Conservation (phyloP, 768 basidiomycete species). For the Hygrophoropsis aurantiaca region DNA sequence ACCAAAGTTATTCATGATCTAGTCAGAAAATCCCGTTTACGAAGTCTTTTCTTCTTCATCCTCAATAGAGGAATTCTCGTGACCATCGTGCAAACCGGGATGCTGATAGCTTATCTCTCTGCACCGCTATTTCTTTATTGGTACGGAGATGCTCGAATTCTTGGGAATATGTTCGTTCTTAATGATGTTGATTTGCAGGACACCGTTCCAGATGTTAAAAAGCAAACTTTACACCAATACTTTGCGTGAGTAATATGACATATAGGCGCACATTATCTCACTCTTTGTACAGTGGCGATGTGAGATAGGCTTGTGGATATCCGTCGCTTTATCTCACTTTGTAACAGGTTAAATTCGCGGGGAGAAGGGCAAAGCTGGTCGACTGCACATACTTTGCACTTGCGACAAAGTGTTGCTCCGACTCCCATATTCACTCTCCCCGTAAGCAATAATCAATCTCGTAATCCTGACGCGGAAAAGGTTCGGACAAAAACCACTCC, state of each 20-base stretch:
- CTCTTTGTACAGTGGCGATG: background rate
- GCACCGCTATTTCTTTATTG: background rate
- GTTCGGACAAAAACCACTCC: too few relatives aligned
- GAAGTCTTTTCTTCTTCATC: background rate
- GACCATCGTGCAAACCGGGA: background rate
- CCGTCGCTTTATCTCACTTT: background rate
- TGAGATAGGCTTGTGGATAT: background rate
- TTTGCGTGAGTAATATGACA: background rate
- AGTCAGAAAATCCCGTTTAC: background rate
- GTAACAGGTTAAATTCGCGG: background rate
- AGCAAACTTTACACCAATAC: background rate
- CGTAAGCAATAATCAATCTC: too few relatives aligned
- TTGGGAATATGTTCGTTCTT: background rate
- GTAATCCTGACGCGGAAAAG: too few relatives aligned
- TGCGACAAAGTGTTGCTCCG: too few relatives aligned
- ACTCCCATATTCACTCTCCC: too few relatives aligned
- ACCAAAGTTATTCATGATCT: background rate
- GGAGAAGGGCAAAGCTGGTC: background rate
- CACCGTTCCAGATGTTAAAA: background rate
- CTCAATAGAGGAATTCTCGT: background rate
- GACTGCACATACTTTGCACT: too few relatives aligned
- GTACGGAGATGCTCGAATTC: background rate
- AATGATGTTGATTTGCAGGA: background rate
- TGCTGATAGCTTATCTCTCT: background rate
- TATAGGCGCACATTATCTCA: background rate